These are phyloP conservation scores for Millerago galiae DNA, from an alignment of 805 yeast genomes.

Conservation along the genomic window DNA sequence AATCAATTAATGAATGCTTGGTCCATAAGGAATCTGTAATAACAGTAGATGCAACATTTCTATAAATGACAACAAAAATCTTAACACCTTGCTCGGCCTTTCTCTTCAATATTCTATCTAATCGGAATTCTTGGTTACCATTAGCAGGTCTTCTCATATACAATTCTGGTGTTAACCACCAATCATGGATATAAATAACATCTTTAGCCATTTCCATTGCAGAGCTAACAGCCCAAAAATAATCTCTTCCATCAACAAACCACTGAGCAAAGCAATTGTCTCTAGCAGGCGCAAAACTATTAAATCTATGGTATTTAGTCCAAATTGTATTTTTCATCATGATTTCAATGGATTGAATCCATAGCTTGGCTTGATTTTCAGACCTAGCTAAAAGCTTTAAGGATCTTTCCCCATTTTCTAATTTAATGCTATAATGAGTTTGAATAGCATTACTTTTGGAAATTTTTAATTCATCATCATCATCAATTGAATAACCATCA, in stretches of 20 bases:
- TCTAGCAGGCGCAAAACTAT: conserved; percentile 89
- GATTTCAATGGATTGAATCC: conserved; percentile 67
- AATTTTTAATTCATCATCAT: conserved; percentile 11
- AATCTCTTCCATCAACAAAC: conserved; percentile 95
- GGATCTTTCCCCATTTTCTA: conserved; percentile 75
- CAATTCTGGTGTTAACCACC: conserved; percentile 97
- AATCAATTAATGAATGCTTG: conserved; percentile 81
- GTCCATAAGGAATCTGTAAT: conserved; percentile 93
- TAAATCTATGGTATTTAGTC: conserved; percentile 71
- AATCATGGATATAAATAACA: conserved; percentile 89
- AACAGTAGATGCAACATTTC: conserved; percentile 90
- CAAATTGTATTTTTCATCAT: conserved; percentile 69
- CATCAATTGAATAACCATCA: conserved; percentile 23
- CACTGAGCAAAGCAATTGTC: conserved; percentile 85
- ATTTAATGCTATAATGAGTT: conserved; percentile 46
- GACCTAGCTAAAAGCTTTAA: conserved; percentile 66
- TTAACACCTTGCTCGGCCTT: conserved; percentile 95
- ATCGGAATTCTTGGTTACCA: conserved; percentile 90
- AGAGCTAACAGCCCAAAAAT: conserved; percentile 91
- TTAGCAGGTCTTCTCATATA: conserved; percentile 91
- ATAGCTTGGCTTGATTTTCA: conserved; percentile 53
- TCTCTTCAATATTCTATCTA: conserved; percentile 80
- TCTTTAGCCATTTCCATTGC: conserved; percentile 93
- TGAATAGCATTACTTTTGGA: conserved; percentile 35
- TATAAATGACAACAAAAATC: conserved; percentile 82